Evolutionary conservation across 225 moss, liverwort and hornwort genomes (phyloP), one percentile per base, ranked within the genome.

Genomic region (Lunularia cruciata): DNA sequence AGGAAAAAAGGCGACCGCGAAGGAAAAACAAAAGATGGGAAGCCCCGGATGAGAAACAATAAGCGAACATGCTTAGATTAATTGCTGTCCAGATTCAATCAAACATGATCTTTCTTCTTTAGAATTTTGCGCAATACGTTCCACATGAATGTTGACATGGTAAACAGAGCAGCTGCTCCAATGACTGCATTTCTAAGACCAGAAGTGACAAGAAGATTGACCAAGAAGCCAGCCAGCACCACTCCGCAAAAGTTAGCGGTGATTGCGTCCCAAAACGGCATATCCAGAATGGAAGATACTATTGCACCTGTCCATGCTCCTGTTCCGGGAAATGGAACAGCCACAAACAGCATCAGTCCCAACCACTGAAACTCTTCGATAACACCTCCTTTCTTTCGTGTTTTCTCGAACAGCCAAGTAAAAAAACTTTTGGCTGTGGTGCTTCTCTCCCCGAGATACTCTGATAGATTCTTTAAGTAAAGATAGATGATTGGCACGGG

Each of bases 281-380:
- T 90, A 32, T 90, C 90, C 57, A 98, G 66, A 71, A 91, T 85
- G 18, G 90, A 87, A 38, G 90, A 92, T 22, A 89, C 83, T 56
- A 98, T 85, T 54, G 92, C 96, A 36, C 96, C 96, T 2, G 90
- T 83, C 96, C 96, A 98, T 36, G 96, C 96, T 6, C 96, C 96
- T 36, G 96, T 98, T 58, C 96, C 96, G 42, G 96, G 96, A 4
- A 93, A 89, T 30, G 96, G 96, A 47, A 93, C 88, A 23, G 92
- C 96, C 15, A 98, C 96, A 64, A 98, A 98, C 39, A 98, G 40
- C 83, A 93, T 83, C 48, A 98, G 81, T 22, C 96, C 96, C 43
- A 92, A 77, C 96, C 96, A 98, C 73, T 81, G 65, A 60, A 98
- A 98, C 70, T 98, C 96, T 72, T 98, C 84, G 23, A 98, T 90